Evolutionary conservation across 768 basidiomycete genomes (phyloP), one percentile per base, ranked within the genome.

Genomic region (Obba rivulosa): DNA sequence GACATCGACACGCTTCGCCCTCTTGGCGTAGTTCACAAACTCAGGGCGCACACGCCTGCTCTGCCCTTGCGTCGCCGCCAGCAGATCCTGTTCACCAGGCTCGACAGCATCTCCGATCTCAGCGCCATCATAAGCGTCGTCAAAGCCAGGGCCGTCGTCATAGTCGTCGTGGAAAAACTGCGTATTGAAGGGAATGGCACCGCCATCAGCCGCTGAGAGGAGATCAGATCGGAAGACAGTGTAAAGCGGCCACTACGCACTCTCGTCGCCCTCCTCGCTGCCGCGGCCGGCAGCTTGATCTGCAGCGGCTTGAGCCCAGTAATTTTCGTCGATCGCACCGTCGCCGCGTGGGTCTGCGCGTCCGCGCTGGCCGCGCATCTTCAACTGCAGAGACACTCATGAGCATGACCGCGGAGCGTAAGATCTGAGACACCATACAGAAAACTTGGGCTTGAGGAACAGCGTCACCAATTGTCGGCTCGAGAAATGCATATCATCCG

Each of bases 401-500:
- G 13, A 35, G 2, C 16, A 23, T 36, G 40, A 35, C 3, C 17
- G 2, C 21, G 0, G 25, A 13, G 14, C 36, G 24, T 24, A 41
- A 45, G 2, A 22, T 3, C 17, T 44, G 49, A 53, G 42, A n/a
- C 53, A 14, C 69, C 87, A 41, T 63, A 97, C 92, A 46, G 84
- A 83, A 62, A 94, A 97, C 63, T 92, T 92, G 31, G 95, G 95
- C 67, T 99, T 99, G 61, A 96, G 66, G 75, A 98, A 99, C 43
- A 99, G 66, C 7, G 92, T 85, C 17, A 99, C 80, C 11, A 99
- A 76, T 57, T 96, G 89, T 54, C 83, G 74, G 61, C 85, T 91
- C 23, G 87, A 87, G 66, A 99, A 99, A 65, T 97, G 94, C 87
- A 95, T 94, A 63, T 99, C 96, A 58, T 97, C 93, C 1, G 96